Base-by-base conservation (phyloP, 2,329 filamentous ascomycete species). In the Colletotrichum lupini region DNA sequence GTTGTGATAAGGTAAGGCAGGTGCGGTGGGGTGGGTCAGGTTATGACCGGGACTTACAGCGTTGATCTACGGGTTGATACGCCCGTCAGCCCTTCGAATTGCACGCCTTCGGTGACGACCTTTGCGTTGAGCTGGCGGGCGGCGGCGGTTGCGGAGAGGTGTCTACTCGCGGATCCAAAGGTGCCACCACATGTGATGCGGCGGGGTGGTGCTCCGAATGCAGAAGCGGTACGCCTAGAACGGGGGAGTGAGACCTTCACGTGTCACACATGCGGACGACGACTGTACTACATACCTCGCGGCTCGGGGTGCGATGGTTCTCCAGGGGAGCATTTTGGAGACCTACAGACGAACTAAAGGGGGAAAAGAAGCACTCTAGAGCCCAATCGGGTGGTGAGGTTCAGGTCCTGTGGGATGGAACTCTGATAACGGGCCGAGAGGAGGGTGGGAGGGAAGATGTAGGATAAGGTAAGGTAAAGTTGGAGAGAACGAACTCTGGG, bases 31-130 rank as follows among this genome's bases (percentile, higher is more conserved):
- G 5, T 42, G 37, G 37, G 37, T 19, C 19, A 19, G 16, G 5
- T 16, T 14, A 37, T 14, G 35, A 37, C 35, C 16, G 16, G 19
- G 6, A 73, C 74, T 75, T 67, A 75, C 74, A 76, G 61, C 55
- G 65, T 73, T 53, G 64, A 68, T 62, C 74, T 64, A 60, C 67
- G 74, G 30, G 58, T 35, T 49, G 56, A 11, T 3, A 62, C 37
- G 6, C 49, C 68, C 11, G 30, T n/a, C 24, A 63, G 12, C 7
- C 53, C 69, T n/a, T 53, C 55, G 12, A 76, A 22, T 14, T 67
- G 63, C 12, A 76, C 53, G 5, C 74, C 74, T 9, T 73, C 63
- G 9, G 65, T 46, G 22, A 61, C 56, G 28, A 64, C 46, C 22
- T 37, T 59, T 4, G 55, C 67, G 32, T 37, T 3, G 24, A 49